Evolutionary conservation across 2,329 filamentous ascomycete species (phyloP).

Genomic region (Pseudocercospora vitis): DNA sequence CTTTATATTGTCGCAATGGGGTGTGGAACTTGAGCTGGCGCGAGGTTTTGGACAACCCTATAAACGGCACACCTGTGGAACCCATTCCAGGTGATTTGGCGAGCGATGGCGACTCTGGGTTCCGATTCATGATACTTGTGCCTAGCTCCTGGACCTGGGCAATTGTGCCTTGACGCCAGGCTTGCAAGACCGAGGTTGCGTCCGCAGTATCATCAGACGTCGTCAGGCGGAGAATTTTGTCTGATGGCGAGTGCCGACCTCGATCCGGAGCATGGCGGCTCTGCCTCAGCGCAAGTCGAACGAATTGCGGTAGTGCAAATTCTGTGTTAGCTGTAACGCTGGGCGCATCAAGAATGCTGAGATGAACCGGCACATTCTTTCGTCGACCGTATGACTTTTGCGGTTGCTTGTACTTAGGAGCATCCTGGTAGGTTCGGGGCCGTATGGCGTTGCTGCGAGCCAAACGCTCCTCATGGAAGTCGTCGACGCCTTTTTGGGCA

Average conservation of each 20-base stretch:
- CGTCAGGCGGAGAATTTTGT: conserved; percentile 55
- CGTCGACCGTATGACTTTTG: neutral
- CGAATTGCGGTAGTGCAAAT: conserved; percentile 48
- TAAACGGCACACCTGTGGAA: too few species aligned
- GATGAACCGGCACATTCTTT: conserved; percentile 26
- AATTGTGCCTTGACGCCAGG: conserved; percentile 52
- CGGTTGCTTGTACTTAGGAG: neutral
- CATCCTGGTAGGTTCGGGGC: neutral
- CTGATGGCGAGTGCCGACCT: conserved; percentile 53
- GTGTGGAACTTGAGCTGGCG: too few species aligned
- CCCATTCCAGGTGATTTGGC: too few species aligned
- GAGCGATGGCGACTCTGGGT: too few species aligned
- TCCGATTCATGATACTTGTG: neutral
- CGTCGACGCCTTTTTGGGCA: conserved; percentile 1
- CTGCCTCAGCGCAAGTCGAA: conserved; percentile 56
- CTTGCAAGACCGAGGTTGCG: conserved; percentile 49
- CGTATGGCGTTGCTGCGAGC: conserved; percentile 7
- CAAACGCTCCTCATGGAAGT: conserved; percentile 29
- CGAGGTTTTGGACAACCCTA: too few species aligned
- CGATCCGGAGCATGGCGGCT: conserved; percentile 49
- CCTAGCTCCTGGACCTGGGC: conserved; percentile 6
- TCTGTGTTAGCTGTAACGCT: conserved; percentile 39
- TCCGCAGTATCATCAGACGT: conserved; percentile 57
- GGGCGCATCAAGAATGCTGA: conserved; percentile 54
- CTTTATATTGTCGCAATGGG: too few species aligned